Conservation (phyloP, 768 basidiomycete species). For the Cytidiella melzeri region DNA sequence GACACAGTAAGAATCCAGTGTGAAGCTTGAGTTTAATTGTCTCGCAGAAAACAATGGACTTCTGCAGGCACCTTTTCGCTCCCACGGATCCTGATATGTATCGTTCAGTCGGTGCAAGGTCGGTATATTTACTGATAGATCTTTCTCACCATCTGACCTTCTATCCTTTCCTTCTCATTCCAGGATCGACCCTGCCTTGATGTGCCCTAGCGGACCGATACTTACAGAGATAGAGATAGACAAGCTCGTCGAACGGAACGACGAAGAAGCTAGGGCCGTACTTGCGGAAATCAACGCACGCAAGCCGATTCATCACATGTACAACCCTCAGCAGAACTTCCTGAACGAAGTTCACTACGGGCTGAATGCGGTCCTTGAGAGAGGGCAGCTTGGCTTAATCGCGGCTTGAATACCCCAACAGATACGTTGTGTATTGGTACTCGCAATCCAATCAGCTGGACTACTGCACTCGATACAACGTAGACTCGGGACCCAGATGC, state of each 20-base stretch:
- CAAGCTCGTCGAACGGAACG: background rate
- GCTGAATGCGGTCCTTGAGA: background rate
- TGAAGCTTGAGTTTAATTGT: background rate
- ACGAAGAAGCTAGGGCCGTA: conserved; percentile 1
- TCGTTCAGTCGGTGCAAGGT: conserved; percentile 6
- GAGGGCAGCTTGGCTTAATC: background rate
- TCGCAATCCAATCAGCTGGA: too few species aligned
- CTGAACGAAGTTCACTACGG: conserved; percentile 1
- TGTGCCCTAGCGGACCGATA: conserved; percentile 6
- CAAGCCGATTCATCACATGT: conserved; percentile 5
- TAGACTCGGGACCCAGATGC: too few species aligned
- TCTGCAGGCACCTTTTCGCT: conserved; percentile 61
- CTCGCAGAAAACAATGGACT: conserved; percentile 63
- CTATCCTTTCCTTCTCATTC: too few species aligned
- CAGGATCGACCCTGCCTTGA: conserved; percentile 5
- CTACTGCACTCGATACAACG: too few species aligned
- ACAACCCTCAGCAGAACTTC: conserved; percentile 5
- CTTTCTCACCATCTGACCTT: too few species aligned
- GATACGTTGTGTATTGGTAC: too few species aligned
- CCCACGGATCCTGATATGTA: conserved; percentile 27
- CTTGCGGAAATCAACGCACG: conserved; percentile 5
- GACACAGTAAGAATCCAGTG: background rate
- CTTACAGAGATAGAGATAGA: background rate
- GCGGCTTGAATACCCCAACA: conserved; percentile 2
- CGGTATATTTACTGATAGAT: too few species aligned